Conservation (phyloP, 2,329 filamentous ascomycete genomes). For the Aureobasidium sp. region DNA sequence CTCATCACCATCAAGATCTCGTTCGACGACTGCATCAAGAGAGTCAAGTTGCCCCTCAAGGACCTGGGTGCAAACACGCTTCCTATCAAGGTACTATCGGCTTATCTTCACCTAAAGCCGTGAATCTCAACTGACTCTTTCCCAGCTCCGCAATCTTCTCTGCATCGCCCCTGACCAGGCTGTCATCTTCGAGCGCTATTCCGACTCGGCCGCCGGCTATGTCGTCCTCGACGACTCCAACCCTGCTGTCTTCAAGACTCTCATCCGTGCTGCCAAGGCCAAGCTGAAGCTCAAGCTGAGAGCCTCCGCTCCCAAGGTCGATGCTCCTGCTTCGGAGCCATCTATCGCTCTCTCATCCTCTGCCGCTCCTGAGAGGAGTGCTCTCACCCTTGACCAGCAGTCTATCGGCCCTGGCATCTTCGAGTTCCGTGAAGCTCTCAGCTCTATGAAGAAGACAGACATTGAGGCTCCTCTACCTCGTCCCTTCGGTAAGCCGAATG, state of each 20-base stretch:
- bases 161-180: constrained; percentile 53
- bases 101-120: background rate
- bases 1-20: constrained; percentile 79
- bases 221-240: constrained; percentile 72
- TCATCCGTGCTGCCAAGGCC: constrained; percentile 92
- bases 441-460: constrained; percentile 17
- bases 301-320: constrained; percentile 21
- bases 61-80: constrained; percentile 69
- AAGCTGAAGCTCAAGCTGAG: constrained; percentile 93
- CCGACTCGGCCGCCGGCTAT: constrained; percentile 78
- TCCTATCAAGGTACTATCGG: constrained; percentile 61
- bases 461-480: constrained; percentile 34
- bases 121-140: background rate
- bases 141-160: constrained; percentile 62
- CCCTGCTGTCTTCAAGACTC: constrained; percentile 83
- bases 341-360: constrained; percentile 18
- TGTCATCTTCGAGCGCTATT: constrained; percentile 81
- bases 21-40: constrained; percentile 64
- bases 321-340: constrained; percentile 10
- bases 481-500: constrained; percentile 23
- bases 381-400: constrained; percentile 15
- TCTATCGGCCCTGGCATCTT: constrained; percentile 29
- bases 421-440: constrained; percentile 27
- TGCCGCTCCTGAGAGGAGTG: constrained; percentile 18
- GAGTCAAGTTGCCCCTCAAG: constrained; percentile 81